Evolutionary conservation across 805 yeast species (phyloP).

Genomic region (Sugiyamaella floridensis): DNA sequence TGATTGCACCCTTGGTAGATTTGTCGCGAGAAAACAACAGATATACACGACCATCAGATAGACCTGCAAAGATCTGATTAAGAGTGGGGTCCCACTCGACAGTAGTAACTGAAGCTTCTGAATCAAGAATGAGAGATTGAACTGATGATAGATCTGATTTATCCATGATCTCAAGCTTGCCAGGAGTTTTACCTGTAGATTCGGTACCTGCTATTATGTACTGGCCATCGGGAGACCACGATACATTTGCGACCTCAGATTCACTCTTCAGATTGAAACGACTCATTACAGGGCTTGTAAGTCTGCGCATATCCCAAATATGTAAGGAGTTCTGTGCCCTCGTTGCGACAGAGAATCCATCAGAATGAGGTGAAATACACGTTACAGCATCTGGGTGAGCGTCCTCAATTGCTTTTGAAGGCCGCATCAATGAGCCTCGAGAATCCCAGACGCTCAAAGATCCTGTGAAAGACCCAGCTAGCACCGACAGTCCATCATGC

Average conservation of each 20-base stretch:
- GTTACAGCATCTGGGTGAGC: conserved; percentile 20
- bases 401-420: conserved; percentile 14
- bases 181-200: neutral
- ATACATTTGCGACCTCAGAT: conserved; percentile 17
- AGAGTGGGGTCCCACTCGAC: conserved; percentile 25
- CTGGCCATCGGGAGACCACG: conserved; percentile 24
- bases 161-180: conserved; percentile 24
- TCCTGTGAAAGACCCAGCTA: conserved; percentile 21
- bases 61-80: conserved; percentile 29
- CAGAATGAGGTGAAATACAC: conserved; percentile 4
- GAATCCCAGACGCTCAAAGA: conserved; percentile 23
- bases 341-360: conserved; percentile 17
- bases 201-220: conserved; percentile 24
- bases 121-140: conserved; percentile 9
- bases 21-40: conserved; percentile 25
- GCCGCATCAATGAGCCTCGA: conserved; percentile 25
- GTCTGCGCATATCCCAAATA: conserved; percentile 27
- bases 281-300: conserved; percentile 19
- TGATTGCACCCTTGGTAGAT: conserved; percentile 27
- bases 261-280: conserved; percentile 13
- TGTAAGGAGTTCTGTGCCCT: conserved; percentile 24
- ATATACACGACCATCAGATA: conserved; percentile 23
- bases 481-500: conserved; percentile 16
- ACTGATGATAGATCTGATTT: conserved; percentile 25
- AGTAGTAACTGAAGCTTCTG: conserved; percentile 8